These are phyloP conservation scores for Thielaviopsis populi DNA, from an alignment of 2,329 filamentous ascomycete genomes.

Conservation along the genomic window DNA sequence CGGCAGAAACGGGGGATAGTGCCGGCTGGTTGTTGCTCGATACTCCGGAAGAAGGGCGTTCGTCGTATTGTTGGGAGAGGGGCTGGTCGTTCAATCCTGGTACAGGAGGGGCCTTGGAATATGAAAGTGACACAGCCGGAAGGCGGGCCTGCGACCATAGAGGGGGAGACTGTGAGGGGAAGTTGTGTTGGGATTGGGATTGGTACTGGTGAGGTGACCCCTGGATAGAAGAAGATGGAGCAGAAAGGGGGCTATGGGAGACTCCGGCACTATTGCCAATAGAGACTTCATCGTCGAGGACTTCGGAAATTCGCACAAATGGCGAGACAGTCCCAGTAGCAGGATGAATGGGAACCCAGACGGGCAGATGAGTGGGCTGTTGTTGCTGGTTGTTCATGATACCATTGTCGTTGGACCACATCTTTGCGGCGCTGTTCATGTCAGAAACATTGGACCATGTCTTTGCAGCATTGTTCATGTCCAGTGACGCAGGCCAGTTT, in stretches of 20 bases:
- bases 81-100: conserved; percentile 5
- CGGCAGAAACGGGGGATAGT: background rate
- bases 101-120: background rate
- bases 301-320: conserved; percentile 15
- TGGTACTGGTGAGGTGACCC: conserved; percentile 15
- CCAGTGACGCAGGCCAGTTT: background rate
- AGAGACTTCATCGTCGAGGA: conserved; percentile 11
- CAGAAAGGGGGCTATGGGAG: conserved; percentile 13
- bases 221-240: conserved; percentile 10
- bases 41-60: conserved; percentile 14
- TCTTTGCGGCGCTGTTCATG: background rate
- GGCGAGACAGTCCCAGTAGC: conserved; percentile 8
- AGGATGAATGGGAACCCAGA: conserved; percentile 15
- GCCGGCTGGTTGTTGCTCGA: conserved; percentile 8
- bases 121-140: conserved; percentile 8
- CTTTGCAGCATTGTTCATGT: background rate
- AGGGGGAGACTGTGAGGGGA: conserved; percentile 6
- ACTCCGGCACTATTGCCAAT: background rate
- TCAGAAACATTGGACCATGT: background rate
- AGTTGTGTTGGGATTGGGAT: conserved; percentile 2
- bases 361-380: conserved; percentile 12
- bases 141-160: conserved; percentile 13
- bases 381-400: background rate
- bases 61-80: conserved; percentile 11
- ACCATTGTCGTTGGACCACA: conserved; percentile 4